These are phyloP conservation scores for Colletotrichum caudatum DNA, from an alignment of 2,329 filamentous ascomycete genomes.

Conservation along the genomic window DNA sequence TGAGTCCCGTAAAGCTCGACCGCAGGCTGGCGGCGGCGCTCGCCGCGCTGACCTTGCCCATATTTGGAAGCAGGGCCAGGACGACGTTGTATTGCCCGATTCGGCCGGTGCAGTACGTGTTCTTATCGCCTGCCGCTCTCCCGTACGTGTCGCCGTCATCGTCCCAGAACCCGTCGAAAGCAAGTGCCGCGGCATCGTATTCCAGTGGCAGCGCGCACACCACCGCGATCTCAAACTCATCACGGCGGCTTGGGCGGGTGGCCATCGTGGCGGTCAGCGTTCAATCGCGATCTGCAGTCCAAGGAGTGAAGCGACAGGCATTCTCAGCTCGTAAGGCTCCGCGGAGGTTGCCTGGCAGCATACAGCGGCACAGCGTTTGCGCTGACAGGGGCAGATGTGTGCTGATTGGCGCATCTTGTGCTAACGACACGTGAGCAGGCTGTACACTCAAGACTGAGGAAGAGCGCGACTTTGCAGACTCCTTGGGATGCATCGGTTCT, in stretches of 20 bases:
- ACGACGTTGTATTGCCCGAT: conserved; percentile 47
- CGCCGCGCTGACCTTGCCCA: conserved; percentile 48
- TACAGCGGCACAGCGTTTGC: neutral
- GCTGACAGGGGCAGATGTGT: neutral
- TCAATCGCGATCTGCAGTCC: neutral
- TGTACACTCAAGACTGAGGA: neutral
- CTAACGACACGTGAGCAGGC: neutral
- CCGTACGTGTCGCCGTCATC: conserved; percentile 44
- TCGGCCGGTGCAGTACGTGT: conserved; percentile 48
- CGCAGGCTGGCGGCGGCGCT: conserved; percentile 47
- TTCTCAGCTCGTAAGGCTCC: neutral
- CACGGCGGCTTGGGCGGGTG: neutral
- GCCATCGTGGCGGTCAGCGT: neutral
- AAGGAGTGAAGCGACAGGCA: neutral
- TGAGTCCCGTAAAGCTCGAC: conserved; percentile 51
- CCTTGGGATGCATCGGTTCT: neutral
- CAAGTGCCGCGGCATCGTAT: conserved; percentile 43
- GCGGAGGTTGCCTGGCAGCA: neutral
- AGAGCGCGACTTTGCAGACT: neutral
- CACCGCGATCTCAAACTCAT: conserved; percentile 45
- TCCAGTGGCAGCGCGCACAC: conserved; percentile 47
- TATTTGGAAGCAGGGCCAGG: conserved; percentile 46
- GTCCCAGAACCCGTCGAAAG: conserved; percentile 49
- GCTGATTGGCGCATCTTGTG: neutral
- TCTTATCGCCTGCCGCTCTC: conserved; percentile 45